Conservation (phyloP, 345 rosid species). For the Firmiana major region DNA sequence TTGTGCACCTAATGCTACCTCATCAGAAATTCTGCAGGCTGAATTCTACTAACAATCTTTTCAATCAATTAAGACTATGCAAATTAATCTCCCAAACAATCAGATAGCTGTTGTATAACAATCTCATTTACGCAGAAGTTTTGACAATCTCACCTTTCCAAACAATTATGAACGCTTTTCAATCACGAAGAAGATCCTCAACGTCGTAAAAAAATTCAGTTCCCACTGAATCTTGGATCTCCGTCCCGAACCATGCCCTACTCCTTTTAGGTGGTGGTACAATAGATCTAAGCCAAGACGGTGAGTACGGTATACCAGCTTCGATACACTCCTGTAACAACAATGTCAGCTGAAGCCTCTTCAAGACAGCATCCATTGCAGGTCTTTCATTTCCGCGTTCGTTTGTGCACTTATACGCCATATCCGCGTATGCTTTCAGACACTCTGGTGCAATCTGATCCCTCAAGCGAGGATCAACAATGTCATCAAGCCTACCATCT, state of each 20-base stretch:
- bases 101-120: no score
- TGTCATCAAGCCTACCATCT: constrained; percentile 29
- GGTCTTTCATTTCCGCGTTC: constrained; percentile 30
- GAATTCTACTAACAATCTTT: no score
- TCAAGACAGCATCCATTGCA: constrained; percentile 35
- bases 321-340: constrained; percentile 21
- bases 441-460: constrained; percentile 30
- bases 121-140: no score
- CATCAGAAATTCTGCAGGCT: no score
- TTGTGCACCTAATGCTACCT: no score
- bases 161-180: no score
- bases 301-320: not conserved
- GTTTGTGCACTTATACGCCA: constrained; percentile 32
- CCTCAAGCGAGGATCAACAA: constrained; percentile 25
- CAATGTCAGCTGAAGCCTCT: constrained; percentile 32
- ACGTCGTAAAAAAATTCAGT: not conserved
- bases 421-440: constrained; percentile 27
- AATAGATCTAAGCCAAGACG: not conserved
- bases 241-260: not conserved
- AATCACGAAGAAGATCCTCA: not conserved
- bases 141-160: no score
- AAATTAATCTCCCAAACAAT: no score
- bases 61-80: no score
- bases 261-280: not conserved
- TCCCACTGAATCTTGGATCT: not conserved